Conservation (phyloP, 164 flowering plant species). For the Saururus chinensis region DNA sequence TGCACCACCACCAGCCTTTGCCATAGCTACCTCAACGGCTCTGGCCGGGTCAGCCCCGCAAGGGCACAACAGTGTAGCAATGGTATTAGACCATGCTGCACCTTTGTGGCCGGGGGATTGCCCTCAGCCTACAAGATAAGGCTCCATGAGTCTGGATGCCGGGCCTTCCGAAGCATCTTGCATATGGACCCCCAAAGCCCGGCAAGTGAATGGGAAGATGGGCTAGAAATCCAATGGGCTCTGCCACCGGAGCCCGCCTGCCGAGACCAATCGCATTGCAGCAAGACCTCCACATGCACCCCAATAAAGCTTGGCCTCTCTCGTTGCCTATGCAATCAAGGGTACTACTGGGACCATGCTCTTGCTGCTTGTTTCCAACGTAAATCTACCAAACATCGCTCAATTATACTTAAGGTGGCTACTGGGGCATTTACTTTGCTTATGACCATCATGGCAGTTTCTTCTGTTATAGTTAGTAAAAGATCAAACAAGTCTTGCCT, state of each 20-base stretch:
- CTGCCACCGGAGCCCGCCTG: slow-evolving; percentile 50
- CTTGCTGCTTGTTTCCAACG: slow-evolving; percentile 23
- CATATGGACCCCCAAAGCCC: slow-evolving; percentile 30
- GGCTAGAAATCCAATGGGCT: slow-evolving; percentile 66
- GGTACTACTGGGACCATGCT: slow-evolving; percentile 34
- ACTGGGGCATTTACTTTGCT: slow-evolving; percentile 21
- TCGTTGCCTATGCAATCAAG: slow-evolving; percentile 44
- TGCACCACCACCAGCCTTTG: slow-evolving; percentile 54
- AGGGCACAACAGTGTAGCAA: slow-evolving; percentile 3
- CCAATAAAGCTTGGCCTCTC: neutral
- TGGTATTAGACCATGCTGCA: slow-evolving; percentile 32
- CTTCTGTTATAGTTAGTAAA: slow-evolving; percentile 11
- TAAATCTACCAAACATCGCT: slow-evolving; percentile 10
- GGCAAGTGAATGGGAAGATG: slow-evolving; percentile 48
- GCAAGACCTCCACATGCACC: slow-evolving; percentile 6
- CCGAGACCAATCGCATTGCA: slow-evolving; percentile 39
- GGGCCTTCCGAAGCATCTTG: slow-evolving; percentile 56
- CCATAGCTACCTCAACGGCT: slow-evolving; percentile 36
- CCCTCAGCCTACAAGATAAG: slow-evolving; percentile 66
- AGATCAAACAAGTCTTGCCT: slow-evolving; percentile 12
- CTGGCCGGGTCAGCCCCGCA: slow-evolving; percentile 18
- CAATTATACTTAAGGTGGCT: slow-evolving; percentile 16
- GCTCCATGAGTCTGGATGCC: slow-evolving; percentile 52
- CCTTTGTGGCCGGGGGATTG: slow-evolving; percentile 55
- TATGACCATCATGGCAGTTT: slow-evolving; percentile 13